phyloP scores from a whole-genome alignment of 2,329 filamentous ascomycete species.

The Exutisphaerella laricina region DNA sequence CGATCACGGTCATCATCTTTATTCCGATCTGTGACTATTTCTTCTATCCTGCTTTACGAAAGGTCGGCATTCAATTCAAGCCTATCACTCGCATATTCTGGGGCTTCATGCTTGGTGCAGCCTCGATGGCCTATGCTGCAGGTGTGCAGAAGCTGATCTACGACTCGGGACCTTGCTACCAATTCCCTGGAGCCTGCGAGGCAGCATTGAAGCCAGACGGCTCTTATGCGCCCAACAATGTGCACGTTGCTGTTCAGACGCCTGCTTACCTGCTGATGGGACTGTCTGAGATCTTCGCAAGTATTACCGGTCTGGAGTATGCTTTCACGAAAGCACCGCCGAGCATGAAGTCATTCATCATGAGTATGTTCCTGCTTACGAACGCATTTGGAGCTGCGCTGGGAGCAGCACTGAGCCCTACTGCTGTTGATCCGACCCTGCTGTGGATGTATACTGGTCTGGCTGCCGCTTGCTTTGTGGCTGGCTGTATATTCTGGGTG shows the following conservation, averaged over 20 bases:
- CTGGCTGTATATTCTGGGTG: slow-evolving; percentile 18
- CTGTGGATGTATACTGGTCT: slow-evolving; percentile 49
- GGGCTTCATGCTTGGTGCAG: slow-evolving; percentile 48
- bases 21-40: slow-evolving; percentile 42
- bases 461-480: slow-evolving; percentile 14
- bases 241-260: slow-evolving; percentile 35
- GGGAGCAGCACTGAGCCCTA: slow-evolving; percentile 55
- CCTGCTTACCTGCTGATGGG: slow-evolving; percentile 40
- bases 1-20: slow-evolving; percentile 41
- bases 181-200: slow-evolving; percentile 34
- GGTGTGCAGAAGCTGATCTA: slow-evolving; percentile 53
- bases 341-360: slow-evolving; percentile 36
- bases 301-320: slow-evolving; percentile 42
- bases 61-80: slow-evolving; percentile 35
- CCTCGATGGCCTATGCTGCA: slow-evolving; percentile 50
- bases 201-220: slow-evolving; percentile 30
- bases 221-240: slow-evolving; percentile 34
- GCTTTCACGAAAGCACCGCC: slow-evolving; percentile 43
- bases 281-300: slow-evolving; percentile 42
- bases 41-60: slow-evolving; percentile 33
- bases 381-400: slow-evolving; percentile 53
- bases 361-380: slow-evolving; percentile 33
- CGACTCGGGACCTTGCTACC: slow-evolving; percentile 44
- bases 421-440: slow-evolving; percentile 57
- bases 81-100: slow-evolving; percentile 51